Base-by-base conservation (phyloP, 192 early-diverging fungal genomes). In the Chytriomyces confervae region DNA sequence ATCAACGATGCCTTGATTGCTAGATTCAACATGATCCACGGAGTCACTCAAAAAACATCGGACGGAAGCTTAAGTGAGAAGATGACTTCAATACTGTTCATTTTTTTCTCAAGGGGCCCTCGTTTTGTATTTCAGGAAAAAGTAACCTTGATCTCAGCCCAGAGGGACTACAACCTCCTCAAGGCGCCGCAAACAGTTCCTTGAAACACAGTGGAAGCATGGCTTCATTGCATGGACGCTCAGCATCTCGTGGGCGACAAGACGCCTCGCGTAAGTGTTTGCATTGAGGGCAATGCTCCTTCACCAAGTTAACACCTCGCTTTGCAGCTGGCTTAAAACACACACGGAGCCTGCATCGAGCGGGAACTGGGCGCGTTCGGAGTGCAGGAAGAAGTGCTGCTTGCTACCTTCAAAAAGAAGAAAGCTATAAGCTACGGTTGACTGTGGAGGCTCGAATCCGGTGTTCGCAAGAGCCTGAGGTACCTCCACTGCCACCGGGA, bases 361-460 rank as follows among this genome's bases (percentile, higher is more conserved):
- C 78, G 6, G 46, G 24, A n/a, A 66, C 47, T 44, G 78, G 63
- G 9, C 70, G 78, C 49, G 78, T 79, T 36, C 66, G 78, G 13
- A 73, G 71, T 27, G 78, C 72, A 24, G 78, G 78, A 36, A 49
- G 69, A 74, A 77, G 61, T 18, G 78, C 78, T 11, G 62, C 68
- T 61, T 79, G 78, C 50, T 79, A 79, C 53, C 62, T 79, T 47
- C 43, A 63, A 11, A 72, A 73, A 48, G 78, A 79, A 46, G 78
- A 73, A 66, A 51, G 62, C 63, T 73, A 79, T 43, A 79, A 79
- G 61, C 66, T 79, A 11, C 20, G 78, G 1, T 49, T 79, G 36
- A 79, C 78, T 16, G 49, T 79, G 10, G 78, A 79, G 61, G 78
- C 78, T 7, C 46, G 78, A 24, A 53, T 79, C 18, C 62, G 72